These are phyloP conservation scores for Komagataella pseudopastoris DNA, from an alignment of 805 yeast species.

Conservation along the genomic window DNA sequence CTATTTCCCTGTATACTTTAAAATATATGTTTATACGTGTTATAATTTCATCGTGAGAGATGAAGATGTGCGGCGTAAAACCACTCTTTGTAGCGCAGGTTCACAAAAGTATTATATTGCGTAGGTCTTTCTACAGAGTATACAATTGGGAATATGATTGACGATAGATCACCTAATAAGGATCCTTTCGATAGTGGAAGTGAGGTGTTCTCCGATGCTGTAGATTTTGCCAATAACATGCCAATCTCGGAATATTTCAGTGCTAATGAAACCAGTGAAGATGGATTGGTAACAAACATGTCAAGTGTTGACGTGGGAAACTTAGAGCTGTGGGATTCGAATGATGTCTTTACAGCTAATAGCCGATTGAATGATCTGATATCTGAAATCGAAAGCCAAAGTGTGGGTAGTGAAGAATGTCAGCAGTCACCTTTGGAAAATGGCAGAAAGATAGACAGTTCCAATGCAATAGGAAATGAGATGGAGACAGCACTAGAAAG, in stretches of 20 bases:
- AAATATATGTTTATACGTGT: background rate
- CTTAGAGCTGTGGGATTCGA: background rate
- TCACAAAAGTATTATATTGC: background rate
- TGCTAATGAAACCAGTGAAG: background rate
- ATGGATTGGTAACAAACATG: background rate
- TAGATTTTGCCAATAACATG: background rate
- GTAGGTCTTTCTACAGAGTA: background rate
- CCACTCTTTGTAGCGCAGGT: background rate
- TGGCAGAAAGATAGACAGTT: background rate
- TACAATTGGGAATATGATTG: background rate
- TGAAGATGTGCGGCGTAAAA: background rate
- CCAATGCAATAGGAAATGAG: background rate
- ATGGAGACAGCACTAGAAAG: background rate
- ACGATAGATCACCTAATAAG: background rate
- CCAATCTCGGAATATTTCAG: background rate
- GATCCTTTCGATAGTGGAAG: background rate
- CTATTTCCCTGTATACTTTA: background rate
- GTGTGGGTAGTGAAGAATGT: slow-evolving; percentile 9
- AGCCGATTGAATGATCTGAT: background rate
- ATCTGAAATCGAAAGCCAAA: slow-evolving; percentile 18
- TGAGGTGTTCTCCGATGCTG: background rate
- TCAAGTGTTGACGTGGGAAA: background rate
- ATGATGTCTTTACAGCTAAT: background rate
- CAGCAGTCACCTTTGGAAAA: background rate
- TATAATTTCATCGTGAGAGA: background rate